A percentile compares a stretch with the other conserved stretches of the same genome.
Evolutionary conservation across 2,329 filamentous ascomycete species (phyloP).

Genomic region (Fusarium poae): DNA sequence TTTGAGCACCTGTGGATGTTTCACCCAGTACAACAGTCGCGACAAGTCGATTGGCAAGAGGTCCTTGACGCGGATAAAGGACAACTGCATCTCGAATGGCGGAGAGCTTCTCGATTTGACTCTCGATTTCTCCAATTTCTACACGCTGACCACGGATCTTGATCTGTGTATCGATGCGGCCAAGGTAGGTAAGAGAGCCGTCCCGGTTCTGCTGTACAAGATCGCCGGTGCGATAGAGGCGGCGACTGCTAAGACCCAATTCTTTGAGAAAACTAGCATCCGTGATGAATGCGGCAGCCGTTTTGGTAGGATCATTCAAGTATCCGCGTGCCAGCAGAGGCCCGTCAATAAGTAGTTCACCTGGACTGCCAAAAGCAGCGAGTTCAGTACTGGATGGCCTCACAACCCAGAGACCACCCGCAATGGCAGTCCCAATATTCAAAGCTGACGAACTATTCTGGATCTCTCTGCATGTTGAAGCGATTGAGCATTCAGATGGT

Average conservation of each 20-base stretch:
- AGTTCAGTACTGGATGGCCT: constrained; percentile 6
- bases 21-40: constrained; percentile 4
- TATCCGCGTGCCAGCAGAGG: constrained; percentile 8
- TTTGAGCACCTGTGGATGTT: constrained; percentile 1
- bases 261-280: constrained; percentile 2
- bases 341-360: constrained; percentile 7
- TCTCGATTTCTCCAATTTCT: constrained; percentile 11
- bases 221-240: constrained; percentile 10
- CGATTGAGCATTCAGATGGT: constrained; percentile 11
- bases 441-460: constrained; percentile 3
- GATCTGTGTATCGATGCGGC: constrained; percentile 9
- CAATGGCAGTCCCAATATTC: constrained; percentile 9
- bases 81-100: constrained; percentile 6
- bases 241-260: background rate
- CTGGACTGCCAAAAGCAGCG: constrained; percentile 5
- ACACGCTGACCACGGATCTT: constrained; percentile 6
- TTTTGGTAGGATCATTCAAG: constrained; percentile 7
- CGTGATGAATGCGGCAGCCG: background rate
- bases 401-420: constrained; percentile 14
- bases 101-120: constrained; percentile 4
- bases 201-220: constrained; percentile 2
- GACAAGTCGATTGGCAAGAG: constrained; percentile 4
- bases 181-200: constrained; percentile 9
- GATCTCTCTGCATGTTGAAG: constrained; percentile 2
- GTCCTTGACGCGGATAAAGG: constrained; percentile 4